Evolutionary conservation across 2,329 filamentous ascomycete species (phyloP).

Genomic region (Huntiella moniliformis): DNA sequence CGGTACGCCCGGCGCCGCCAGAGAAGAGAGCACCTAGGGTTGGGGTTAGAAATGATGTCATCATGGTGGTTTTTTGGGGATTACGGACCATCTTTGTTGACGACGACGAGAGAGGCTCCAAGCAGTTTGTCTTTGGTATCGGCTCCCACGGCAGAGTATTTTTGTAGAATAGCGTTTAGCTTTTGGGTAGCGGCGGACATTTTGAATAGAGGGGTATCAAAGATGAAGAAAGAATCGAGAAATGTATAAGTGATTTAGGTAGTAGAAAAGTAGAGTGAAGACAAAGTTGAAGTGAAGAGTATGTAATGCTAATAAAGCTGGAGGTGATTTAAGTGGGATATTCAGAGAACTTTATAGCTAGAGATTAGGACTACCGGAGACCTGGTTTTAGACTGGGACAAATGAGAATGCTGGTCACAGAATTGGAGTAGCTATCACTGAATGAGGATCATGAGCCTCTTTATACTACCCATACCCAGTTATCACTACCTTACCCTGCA

Average conservation of each 20-base stretch:
- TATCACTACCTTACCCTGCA: no score
- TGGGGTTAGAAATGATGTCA: background rate
- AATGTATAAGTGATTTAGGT: background rate
- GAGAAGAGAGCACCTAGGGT: slow-evolving; percentile 19
- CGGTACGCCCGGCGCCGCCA: slow-evolving; percentile 21
- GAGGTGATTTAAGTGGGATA: background rate
- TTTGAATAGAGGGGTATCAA: background rate
- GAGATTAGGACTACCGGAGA: background rate
- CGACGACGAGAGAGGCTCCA: slow-evolving; percentile 21
- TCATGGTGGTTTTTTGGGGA: background rate
- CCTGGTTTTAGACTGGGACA: background rate
- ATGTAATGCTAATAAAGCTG: background rate
- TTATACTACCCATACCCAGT: background rate
- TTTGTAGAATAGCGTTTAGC: slow-evolving; percentile 17
- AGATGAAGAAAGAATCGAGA: background rate
- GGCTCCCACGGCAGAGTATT: slow-evolving; percentile 16
- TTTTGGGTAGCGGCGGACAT: background rate
- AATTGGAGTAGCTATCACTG: background rate
- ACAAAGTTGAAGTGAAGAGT: background rate
- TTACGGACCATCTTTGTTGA: slow-evolving; percentile 17
- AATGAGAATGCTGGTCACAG: background rate
- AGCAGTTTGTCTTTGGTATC: slow-evolving; percentile 19
- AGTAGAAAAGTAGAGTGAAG: background rate
- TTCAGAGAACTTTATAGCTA: background rate
- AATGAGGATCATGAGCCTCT: slow-evolving; percentile 1